Evolutionary conservation across 1,284 basidiomycete genomes (phyloP).

Genomic region (Rhodotorula sp.): DNA sequence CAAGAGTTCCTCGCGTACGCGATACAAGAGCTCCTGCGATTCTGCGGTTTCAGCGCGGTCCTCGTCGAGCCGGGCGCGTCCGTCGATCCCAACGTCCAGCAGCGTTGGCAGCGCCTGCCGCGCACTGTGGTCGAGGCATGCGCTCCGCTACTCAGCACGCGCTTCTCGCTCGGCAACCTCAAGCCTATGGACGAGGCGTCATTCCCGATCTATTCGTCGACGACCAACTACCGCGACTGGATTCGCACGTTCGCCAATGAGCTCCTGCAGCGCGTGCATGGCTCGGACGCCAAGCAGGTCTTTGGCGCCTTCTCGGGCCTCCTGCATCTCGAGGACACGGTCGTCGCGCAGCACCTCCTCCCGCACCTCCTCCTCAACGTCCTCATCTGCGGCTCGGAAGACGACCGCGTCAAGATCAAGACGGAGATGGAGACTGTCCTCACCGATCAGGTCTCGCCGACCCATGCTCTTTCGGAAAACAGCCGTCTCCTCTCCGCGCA

Average conservation of each 20-base stretch:
- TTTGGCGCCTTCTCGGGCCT: constrained; percentile 79
- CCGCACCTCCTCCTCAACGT: constrained; percentile 89
- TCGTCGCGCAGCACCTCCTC: constrained; percentile 83
- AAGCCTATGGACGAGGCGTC: constrained; percentile 54
- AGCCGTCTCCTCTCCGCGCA: constrained; percentile 82
- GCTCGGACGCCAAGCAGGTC: constrained; percentile 55
- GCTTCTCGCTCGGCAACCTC: constrained; percentile 56
- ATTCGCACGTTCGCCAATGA: constrained; percentile 84
- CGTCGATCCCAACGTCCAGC: constrained; percentile 62
- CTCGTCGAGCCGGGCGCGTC: constrained; percentile 56
- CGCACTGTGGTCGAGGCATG: constrained; percentile 85
- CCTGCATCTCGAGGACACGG: constrained; percentile 83
- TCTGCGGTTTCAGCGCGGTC: constrained; percentile 79
- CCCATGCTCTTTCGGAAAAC: constrained; percentile 64
- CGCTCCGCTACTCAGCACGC: constrained; percentile 78
- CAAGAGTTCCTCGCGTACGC: constrained; percentile 87
- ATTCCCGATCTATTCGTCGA: constrained; percentile 72
- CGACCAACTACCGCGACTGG: constrained; percentile 91
- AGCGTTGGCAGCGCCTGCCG: constrained; percentile 74
- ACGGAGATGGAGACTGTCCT: constrained; percentile 79
- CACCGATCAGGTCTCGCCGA: constrained; percentile 75
- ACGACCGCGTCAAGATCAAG: constrained; percentile 67
- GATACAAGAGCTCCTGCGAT: constrained; percentile 87
- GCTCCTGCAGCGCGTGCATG: constrained; percentile 63
- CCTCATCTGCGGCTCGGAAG: constrained; percentile 71